Base-by-base conservation (phyloP, 2,329 filamentous ascomycete genomes). In the Phyllosticta ampelicida region DNA sequence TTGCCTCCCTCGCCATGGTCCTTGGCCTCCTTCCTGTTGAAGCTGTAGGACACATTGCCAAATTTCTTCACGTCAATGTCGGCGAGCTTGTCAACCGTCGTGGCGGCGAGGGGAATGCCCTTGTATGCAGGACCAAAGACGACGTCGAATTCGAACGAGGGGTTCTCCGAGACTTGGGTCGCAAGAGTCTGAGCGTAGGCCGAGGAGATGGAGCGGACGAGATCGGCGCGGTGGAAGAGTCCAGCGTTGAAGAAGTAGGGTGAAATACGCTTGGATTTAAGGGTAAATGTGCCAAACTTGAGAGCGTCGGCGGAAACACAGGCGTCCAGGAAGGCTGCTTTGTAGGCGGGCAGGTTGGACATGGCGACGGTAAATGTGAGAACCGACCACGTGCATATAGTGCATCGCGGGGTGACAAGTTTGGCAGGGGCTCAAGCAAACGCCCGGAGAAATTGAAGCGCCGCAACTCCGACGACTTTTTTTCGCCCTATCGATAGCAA, bases 211-310 rank as follows among this genome's bases (percentile, higher is more conserved):
- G 90, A 84, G 62, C 81, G 82, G 62, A 95, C 83, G 28, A 96
- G 82, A 62, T 85, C 80, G 20, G 86, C 87, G 55, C 85, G 86
- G 79, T 94, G 90, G 75, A 97, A 95, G 67, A 89, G 84, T 61
- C 91, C 90, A 52, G 91, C 90, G 74, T 96, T 96, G 84, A 97
- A 95, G 80, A 97, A 97, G 81, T 97, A 97, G 49, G 94, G 94
- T 11, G 90, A 96, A 66, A 71, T 80, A 68, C 92, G 89, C 74
- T 89, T 89, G 56, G 91, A 96, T 77, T 99, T 99, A 70, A 99
- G 84, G 66, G 86, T 88, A 76, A 89, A 94, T 70, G 80, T 84
- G 72, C 89, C 89, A 71, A 94, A 94, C 68, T 85, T 87, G 64
- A 94, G 82, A 66, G 89, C 85, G 62, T 54, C 80, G 66, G 85